Conservation (phyloP, 2,329 filamentous ascomycete species). For the Colletotrichum limetticola region DNA sequence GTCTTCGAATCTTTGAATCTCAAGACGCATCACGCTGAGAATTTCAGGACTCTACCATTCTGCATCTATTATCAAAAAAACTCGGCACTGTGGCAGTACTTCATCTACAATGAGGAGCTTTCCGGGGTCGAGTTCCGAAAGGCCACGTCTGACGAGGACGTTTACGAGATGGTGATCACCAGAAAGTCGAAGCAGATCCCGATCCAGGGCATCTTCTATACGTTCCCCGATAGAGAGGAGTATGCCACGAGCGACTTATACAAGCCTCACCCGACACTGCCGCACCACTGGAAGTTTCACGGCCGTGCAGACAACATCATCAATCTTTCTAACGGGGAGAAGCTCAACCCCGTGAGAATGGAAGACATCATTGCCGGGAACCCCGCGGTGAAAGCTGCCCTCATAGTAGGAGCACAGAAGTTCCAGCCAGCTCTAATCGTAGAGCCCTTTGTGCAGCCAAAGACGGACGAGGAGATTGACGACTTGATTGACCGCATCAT, state of each 20-base stretch:
- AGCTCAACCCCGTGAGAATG: slow-evolving; percentile 57
- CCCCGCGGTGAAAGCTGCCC: slow-evolving; percentile 50
- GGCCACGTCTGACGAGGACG: slow-evolving; percentile 39
- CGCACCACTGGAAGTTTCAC: slow-evolving; percentile 46
- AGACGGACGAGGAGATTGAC: slow-evolving; percentile 36
- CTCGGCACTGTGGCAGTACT: slow-evolving; percentile 24
- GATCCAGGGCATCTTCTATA: slow-evolving; percentile 52
- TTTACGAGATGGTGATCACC: slow-evolving; percentile 51
- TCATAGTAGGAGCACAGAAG: slow-evolving; percentile 57
- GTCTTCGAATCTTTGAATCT: too few relatives aligned
- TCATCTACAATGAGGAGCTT: slow-evolving; percentile 46
- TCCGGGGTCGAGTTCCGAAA: slow-evolving; percentile 54
- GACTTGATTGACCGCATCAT: slow-evolving; percentile 54
- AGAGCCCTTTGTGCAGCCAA: slow-evolving; percentile 50
- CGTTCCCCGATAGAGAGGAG: slow-evolving; percentile 47
- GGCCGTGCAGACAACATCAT: slow-evolving; percentile 53
- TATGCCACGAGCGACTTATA: slow-evolving; percentile 57
- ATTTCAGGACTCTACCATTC: not conserved
- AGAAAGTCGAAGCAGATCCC: slow-evolving; percentile 49
- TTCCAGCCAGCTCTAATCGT: slow-evolving; percentile 61
- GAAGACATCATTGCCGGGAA: slow-evolving; percentile 53
- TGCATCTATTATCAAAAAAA: slow-evolving; percentile 51
- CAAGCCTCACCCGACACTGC: slow-evolving; percentile 48
- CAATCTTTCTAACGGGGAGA: slow-evolving; percentile 62
- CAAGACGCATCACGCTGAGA: not conserved